These are phyloP conservation scores for Epichloe coenophiala DNA, from an alignment of 2,329 filamentous ascomycete genomes.

Conservation along the genomic window DNA sequence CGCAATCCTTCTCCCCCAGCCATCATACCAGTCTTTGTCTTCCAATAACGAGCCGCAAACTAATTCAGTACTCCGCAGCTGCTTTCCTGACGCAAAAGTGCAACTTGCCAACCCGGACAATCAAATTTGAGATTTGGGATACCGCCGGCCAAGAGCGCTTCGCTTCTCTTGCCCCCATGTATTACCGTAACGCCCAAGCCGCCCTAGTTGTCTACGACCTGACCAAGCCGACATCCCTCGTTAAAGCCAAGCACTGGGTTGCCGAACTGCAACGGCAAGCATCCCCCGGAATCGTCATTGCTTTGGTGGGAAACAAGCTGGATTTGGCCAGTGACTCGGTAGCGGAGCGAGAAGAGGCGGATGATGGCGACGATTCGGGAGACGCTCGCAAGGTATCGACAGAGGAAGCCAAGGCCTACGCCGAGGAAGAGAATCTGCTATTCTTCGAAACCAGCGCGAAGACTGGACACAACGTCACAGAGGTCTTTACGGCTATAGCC, in stretches of 20 bases:
- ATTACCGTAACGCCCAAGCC: constrained; percentile 97
- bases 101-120: constrained; percentile 82
- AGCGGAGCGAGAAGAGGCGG: constrained; percentile 34
- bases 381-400: constrained; percentile 80
- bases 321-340: constrained; percentile 61
- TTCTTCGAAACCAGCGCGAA: constrained; percentile 99
- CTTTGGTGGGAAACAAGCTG: constrained; percentile 91
- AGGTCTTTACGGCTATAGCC: constrained; percentile 95
- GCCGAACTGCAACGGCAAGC: constrained; percentile 94
- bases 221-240: constrained; percentile 86
- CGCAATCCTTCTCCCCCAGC: neutral
- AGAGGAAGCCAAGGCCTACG: constrained; percentile 85
- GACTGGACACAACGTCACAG: constrained; percentile 83
- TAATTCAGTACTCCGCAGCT: constrained; percentile 36
- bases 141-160: constrained; percentile 97
- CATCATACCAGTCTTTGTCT: neutral
- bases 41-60: neutral
- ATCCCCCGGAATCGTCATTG: constrained; percentile 85
- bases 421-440: constrained; percentile 82
- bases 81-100: constrained; percentile 99
- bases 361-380: constrained; percentile 47
- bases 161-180: constrained; percentile 93
- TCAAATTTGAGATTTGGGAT: constrained; percentile 96
- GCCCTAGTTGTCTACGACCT: constrained; percentile 97
- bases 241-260: constrained; percentile 98